These are phyloP conservation scores for Pestalotiopsis sp. DNA, from an alignment of 2,329 filamentous ascomycete genomes.

Conservation along the genomic window DNA sequence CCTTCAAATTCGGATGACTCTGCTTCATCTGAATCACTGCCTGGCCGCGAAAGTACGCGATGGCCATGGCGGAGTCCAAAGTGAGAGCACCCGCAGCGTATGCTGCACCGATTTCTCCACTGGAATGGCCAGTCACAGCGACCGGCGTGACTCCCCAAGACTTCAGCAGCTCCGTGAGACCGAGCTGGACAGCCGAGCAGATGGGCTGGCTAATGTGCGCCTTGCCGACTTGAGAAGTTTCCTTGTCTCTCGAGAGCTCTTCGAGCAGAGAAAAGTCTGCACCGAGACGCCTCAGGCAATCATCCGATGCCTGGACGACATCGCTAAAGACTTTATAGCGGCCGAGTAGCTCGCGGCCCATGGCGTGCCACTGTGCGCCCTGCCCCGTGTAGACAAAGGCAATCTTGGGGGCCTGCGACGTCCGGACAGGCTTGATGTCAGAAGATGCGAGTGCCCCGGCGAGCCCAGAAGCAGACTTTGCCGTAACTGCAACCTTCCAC, in stretches of 20 bases:
- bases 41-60: conserved; percentile 39
- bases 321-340: conserved; percentile 21
- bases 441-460: conserved; percentile 25
- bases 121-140: conserved; percentile 30
- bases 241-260: conserved; percentile 21
- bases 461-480: conserved; percentile 22
- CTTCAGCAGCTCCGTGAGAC: conserved; percentile 38
- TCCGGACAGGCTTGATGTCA: conserved; percentile 24
- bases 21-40: conserved; percentile 40
- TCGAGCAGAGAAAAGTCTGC: conserved; percentile 26
- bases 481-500: conserved; percentile 22
- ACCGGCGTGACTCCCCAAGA: conserved; percentile 29
- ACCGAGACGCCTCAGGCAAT: conserved; percentile 18
- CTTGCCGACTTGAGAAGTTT: conserved; percentile 24
- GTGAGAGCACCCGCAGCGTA: conserved; percentile 30
- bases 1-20: conserved; percentile 39
- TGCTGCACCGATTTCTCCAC: conserved; percentile 25
- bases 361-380: conserved; percentile 37
- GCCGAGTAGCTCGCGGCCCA: conserved; percentile 33
- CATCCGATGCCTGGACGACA: conserved; percentile 20
- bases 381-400: conserved; percentile 38
- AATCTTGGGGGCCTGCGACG: conserved; percentile 23
- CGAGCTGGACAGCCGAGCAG: conserved; percentile 45
- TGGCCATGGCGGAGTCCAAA: conserved; percentile 25
- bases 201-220: conserved; percentile 35